Percentiles rank a stretch among this genome's conserved stretches.
Evolutionary conservation across 106 monocot species (phyloP).

Genomic region (Ottelia alismoides): DNA sequence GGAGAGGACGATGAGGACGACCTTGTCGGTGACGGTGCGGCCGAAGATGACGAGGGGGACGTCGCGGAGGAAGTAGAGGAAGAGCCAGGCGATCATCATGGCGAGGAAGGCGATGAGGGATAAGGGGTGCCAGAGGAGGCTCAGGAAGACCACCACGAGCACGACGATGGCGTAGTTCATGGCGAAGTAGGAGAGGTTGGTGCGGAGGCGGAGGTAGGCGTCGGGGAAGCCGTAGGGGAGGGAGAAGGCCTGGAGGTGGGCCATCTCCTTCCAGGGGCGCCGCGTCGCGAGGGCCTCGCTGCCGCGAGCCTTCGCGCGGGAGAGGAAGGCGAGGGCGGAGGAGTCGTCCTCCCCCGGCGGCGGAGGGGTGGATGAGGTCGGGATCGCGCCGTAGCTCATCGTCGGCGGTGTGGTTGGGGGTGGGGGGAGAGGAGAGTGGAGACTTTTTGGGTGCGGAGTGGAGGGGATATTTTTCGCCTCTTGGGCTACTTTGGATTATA

Average conservation of each 20-base stretch:
- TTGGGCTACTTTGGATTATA: no score
- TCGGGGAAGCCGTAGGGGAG: conserved; percentile 48
- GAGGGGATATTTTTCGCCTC: no score
- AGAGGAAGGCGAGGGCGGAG: conserved; percentile 33
- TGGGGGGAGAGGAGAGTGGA: not conserved
- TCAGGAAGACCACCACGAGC: conserved; percentile 50
- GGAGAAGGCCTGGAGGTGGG: conserved; percentile 27
- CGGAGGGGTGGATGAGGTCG: conserved; percentile 36
- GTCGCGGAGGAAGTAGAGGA: conserved; percentile 64
- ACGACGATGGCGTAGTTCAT: conserved; percentile 81
- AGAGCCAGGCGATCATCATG: conserved; percentile 44
- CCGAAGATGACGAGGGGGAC: conserved; percentile 48
- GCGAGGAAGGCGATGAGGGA: conserved; percentile 43
- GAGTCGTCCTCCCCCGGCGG: conserved; percentile 1
- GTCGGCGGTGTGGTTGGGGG: conserved; percentile 2
- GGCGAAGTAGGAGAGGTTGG: conserved; percentile 59
- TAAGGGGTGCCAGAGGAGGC: conserved; percentile 71
- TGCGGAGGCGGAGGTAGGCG: conserved; percentile 52
- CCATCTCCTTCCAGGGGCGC: conserved; percentile 66
- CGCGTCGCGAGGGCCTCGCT: conserved; percentile 41
- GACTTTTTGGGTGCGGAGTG: no score
- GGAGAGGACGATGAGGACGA: conserved; percentile 35
- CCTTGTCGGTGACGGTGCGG: conserved; percentile 34
- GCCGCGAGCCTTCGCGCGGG: conserved; percentile 55
- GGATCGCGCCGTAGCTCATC: conserved; percentile 78